Base-by-base conservation (phyloP, 495 filamentous ascomycete species). In the Penicillium daleae region DNA sequence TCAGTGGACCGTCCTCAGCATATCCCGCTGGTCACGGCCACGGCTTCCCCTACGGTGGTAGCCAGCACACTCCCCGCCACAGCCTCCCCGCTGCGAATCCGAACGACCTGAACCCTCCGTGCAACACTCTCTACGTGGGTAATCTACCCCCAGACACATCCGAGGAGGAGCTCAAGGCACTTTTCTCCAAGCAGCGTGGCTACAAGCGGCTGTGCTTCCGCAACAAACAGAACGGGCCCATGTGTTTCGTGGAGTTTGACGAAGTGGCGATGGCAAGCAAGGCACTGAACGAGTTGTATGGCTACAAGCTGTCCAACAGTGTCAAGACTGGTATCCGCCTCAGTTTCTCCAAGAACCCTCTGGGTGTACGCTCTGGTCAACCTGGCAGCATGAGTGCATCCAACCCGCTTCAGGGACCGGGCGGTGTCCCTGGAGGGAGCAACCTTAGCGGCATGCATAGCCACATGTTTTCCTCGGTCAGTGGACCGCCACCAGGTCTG, bases 231-330 rank as follows among this genome's bases (percentile, higher is more conserved):
- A 97, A 98, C 69, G 96, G 96, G 0, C 95, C 96, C 13, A 98
- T 98, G 96, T 98, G 95, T 70, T 98, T 98, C 69, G 95, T 99
- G 42, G 96, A 99, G 74, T 99, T 98, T 71, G 95, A 98, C 67
- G 93, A 99, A 71, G 86, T 97, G 44, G 89, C 90, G 24, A 95
- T 92, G 71, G 95, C 95, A 8, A 97, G 95, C 59, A 96, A 96
- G 72, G 90, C 94, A 0, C 82, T 98, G 9, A 91, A 94, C 66
- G 92, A 97, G 59, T 82, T 98, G 19, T 98, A 98, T 66, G 95
- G 95, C 0, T 87, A 90, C 57, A 87, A 86, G 24, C 84, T 99
- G 44, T 92, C 92, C 70, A 98, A 97, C 75, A 95, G 91, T 74
- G 86, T 93, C 71, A 98, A 97, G 71, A 96, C 95, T 42, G 95